Evolutionary conservation across 2,329 filamentous ascomycete genomes (phyloP).

Genomic region (Rhinocladiella similis): DNA sequence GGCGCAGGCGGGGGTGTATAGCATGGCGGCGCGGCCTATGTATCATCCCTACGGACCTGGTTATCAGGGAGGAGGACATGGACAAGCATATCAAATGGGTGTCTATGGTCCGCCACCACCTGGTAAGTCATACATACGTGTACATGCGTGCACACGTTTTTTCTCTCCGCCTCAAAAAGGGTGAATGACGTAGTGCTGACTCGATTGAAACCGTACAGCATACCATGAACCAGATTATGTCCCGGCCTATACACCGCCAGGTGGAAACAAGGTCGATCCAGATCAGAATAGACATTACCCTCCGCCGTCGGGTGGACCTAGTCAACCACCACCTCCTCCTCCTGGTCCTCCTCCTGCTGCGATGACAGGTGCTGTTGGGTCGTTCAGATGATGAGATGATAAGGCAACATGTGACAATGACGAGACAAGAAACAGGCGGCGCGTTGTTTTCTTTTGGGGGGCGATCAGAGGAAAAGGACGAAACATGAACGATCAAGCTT

Average conservation of each 20-base stretch:
- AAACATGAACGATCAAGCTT: too few species aligned
- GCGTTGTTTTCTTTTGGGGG: too few species aligned
- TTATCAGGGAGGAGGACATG: too few species aligned
- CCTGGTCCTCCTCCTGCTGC: neutral
- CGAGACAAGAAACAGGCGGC: neutral
- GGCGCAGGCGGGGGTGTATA: constrained; percentile 40
- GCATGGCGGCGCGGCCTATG: constrained; percentile 11
- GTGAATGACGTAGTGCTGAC: neutral
- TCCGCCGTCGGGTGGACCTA: constrained; percentile 8
- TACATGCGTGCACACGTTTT: too few species aligned
- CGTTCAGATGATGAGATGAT: neutral
- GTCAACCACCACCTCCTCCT: constrained; percentile 12
- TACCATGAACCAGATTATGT: constrained; percentile 28
- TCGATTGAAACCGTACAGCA: constrained; percentile 1
- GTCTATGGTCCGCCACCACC: constrained; percentile 29
- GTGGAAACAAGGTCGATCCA: constrained; percentile 32
- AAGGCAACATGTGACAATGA: neutral
- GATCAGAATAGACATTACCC: constrained; percentile 25
- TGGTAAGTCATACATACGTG: constrained; percentile 13
- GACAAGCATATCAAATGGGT: constrained; percentile 29
- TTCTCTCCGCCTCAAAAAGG: neutral
- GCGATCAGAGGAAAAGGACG: too few species aligned
- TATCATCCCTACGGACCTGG: constrained; percentile 15
- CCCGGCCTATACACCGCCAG: constrained; percentile 30
- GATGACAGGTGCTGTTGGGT: neutral